These are phyloP conservation scores for Sporothrix dimorphospora DNA, from an alignment of 2,329 filamentous ascomycete species.

Conservation along the genomic window DNA sequence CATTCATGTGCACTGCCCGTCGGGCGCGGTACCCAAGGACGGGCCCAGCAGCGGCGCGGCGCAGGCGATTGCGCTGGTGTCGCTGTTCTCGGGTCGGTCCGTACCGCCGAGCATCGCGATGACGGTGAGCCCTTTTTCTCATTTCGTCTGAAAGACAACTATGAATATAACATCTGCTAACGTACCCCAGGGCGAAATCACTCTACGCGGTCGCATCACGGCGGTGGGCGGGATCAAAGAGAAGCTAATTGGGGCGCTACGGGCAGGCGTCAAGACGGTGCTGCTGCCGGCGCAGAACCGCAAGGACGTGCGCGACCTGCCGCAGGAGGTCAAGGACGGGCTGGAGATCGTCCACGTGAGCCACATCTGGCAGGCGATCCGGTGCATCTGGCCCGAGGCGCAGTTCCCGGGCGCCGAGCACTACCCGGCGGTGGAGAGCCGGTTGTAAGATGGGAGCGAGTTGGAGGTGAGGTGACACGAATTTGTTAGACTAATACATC, in stretches of 20 bases:
- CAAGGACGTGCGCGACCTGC: slow-evolving; percentile 90
- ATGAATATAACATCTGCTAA: slow-evolving; percentile 33
- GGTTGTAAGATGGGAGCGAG: slow-evolving; percentile 59
- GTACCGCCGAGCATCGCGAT: slow-evolving; percentile 94
- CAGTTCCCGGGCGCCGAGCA: slow-evolving; percentile 78
- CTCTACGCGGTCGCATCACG: slow-evolving; percentile 84
- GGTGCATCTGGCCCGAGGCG: slow-evolving; percentile 86
- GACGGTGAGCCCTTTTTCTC: slow-evolving; percentile 63
- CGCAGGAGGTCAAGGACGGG: slow-evolving; percentile 83
- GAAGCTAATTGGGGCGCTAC: slow-evolving; percentile 91
- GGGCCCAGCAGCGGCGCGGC: slow-evolving; percentile 85
- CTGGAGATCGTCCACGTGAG: slow-evolving; percentile 88
- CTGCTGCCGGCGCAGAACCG: slow-evolving; percentile 84
- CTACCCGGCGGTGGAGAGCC: slow-evolving; percentile 71
- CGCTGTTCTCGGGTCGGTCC: slow-evolving; percentile 80
- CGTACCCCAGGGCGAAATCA: slow-evolving; percentile 64
- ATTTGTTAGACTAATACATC: slow-evolving; percentile 18
- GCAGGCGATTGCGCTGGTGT: slow-evolving; percentile 91
- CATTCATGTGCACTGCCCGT: slow-evolving; percentile 95
- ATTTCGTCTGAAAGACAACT: slow-evolving; percentile 17
- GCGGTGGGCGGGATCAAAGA: slow-evolving; percentile 98
- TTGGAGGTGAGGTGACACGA: background rate
- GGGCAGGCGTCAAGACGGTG: slow-evolving; percentile 93
- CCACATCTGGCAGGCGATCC: slow-evolving; percentile 93
- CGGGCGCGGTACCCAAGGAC: slow-evolving; percentile 93